These are phyloP conservation scores for Pseudohalonectria lignicola DNA, from an alignment of 2,329 filamentous ascomycete genomes.

Conservation along the genomic window DNA sequence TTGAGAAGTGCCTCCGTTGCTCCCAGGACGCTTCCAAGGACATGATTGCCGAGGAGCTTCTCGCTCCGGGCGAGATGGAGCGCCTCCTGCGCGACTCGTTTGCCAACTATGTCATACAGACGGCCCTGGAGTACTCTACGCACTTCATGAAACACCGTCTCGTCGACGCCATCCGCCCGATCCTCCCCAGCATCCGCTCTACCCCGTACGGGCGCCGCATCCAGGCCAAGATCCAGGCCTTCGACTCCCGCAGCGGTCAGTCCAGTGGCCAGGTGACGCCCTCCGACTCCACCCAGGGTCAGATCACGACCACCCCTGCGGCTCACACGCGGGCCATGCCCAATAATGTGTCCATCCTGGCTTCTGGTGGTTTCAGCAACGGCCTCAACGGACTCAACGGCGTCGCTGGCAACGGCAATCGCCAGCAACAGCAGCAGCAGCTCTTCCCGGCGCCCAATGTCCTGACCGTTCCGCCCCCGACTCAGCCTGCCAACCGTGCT, in stretches of 20 bases:
- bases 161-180: slow-evolving; percentile 75
- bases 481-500: slow-evolving; percentile 4
- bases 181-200: slow-evolving; percentile 73
- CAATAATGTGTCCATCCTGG: slow-evolving; percentile 24
- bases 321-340: slow-evolving; percentile 29
- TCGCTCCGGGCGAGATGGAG: slow-evolving; percentile 65
- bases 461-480: slow-evolving; percentile 18
- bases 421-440: slow-evolving; percentile 23
- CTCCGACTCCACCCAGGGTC: slow-evolving; percentile 40
- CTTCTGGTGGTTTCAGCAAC: slow-evolving; percentile 19
- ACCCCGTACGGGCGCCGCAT: slow-evolving; percentile 94
- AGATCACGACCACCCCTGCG: slow-evolving; percentile 35
- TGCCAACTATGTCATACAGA: slow-evolving; percentile 97
- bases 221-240: slow-evolving; percentile 69
- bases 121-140: slow-evolving; percentile 78
- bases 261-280: slow-evolving; percentile 39
- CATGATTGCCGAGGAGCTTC: slow-evolving; percentile 76
- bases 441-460: slow-evolving; percentile 14
- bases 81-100: slow-evolving; percentile 84
- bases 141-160: slow-evolving; percentile 61
- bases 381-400: slow-evolving; percentile 16
- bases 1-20: slow-evolving; percentile 88
- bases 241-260: slow-evolving; percentile 33
- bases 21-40: slow-evolving; percentile 65
- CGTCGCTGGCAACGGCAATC: slow-evolving; percentile 10